phyloP scores from a whole-genome alignment of 129 eudicot species.

The Saussurea involucrata region DNA sequence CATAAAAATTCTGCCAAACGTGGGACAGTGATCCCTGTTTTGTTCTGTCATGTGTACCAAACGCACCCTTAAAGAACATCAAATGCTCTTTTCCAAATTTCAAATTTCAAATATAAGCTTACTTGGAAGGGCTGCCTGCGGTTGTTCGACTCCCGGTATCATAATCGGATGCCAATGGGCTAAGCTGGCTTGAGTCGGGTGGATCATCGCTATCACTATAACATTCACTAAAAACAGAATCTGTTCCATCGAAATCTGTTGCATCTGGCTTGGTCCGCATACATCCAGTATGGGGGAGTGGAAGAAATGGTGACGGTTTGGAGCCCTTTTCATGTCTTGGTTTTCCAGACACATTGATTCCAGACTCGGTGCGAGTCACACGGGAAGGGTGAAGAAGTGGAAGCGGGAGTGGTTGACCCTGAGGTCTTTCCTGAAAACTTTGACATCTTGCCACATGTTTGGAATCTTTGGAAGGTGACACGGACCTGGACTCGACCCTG shows the following conservation, averaged over 20 bases:
- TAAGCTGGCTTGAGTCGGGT: conserved; percentile 76
- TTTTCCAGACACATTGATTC: conserved; percentile 50
- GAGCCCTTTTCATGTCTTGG: conserved; percentile 53
- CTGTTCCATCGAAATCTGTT: conserved; percentile 62
- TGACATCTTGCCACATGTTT: conserved; percentile 88
- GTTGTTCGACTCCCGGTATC: conserved; percentile 69
- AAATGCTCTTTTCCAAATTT: neutral
- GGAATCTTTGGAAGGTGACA: conserved; percentile 89
- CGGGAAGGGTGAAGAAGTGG: conserved; percentile 55
- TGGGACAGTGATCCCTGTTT: too few relatives aligned
- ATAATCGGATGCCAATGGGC: conserved; percentile 82
- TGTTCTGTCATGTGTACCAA: too few relatives aligned
- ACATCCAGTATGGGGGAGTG: conserved; percentile 69
- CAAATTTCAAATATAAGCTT: conserved; percentile 21
- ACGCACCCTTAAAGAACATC: too few relatives aligned
- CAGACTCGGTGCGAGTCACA: conserved; percentile 75
- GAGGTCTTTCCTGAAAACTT: conserved; percentile 84
- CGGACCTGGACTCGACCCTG: conserved; percentile 68
- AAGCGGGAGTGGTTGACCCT: conserved; percentile 89
- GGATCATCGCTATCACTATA: conserved; percentile 92
- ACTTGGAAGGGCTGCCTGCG: conserved; percentile 90
- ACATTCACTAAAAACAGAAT: conserved; percentile 70
- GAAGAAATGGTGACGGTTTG: conserved; percentile 51
- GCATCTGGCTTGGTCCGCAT: conserved; percentile 58
- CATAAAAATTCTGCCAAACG: too few relatives aligned